Conservation (phyloP, 2,329 filamentous ascomycete species). For the Aspergillus costaricaensis region DNA sequence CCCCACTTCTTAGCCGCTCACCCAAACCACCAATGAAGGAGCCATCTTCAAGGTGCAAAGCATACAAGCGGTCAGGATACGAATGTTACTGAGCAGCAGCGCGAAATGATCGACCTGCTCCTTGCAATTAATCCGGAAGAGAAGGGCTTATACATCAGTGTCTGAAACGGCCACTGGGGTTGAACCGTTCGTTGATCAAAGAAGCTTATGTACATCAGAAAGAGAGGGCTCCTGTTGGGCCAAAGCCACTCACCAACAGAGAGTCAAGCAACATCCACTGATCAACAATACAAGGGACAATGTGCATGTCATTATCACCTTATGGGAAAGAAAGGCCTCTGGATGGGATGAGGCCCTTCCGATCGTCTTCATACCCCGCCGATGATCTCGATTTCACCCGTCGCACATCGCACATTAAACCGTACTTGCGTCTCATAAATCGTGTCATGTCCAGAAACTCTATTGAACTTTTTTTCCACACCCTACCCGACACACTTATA, state of each 20-base stretch:
- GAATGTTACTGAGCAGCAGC: not conserved
- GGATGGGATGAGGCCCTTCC: not conserved
- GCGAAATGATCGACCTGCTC: not conserved
- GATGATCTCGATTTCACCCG: conserved; percentile 20
- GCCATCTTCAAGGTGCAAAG: not conserved
- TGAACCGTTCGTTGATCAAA: conserved; percentile 22
- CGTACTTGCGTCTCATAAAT: conserved; percentile 30
- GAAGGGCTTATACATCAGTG: conserved; percentile 5
- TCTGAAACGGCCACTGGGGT: conserved; percentile 29
- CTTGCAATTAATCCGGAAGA: not conserved
- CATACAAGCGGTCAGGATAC: not conserved
- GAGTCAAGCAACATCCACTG: conserved; percentile 13
- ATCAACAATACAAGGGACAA: conserved; percentile 17
- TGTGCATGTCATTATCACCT: conserved; percentile 4
- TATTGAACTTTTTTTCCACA: conserved; percentile 26
- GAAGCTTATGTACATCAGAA: conserved; percentile 42
- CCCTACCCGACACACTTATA: conserved; percentile 8
- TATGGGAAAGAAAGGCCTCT: not conserved
- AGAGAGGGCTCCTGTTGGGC: conserved; percentile 24
- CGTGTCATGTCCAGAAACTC: conserved; percentile 28
- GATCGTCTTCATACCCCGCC: conserved; percentile 13
- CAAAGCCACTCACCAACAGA: conserved; percentile 16
- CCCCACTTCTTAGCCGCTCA: conserved; percentile 2
- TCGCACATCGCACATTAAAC: conserved; percentile 28
- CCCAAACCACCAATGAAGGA: not conserved